Conservation (phyloP, 1,284 basidiomycete genomes). For the Malassezia yamatoensis region DNA sequence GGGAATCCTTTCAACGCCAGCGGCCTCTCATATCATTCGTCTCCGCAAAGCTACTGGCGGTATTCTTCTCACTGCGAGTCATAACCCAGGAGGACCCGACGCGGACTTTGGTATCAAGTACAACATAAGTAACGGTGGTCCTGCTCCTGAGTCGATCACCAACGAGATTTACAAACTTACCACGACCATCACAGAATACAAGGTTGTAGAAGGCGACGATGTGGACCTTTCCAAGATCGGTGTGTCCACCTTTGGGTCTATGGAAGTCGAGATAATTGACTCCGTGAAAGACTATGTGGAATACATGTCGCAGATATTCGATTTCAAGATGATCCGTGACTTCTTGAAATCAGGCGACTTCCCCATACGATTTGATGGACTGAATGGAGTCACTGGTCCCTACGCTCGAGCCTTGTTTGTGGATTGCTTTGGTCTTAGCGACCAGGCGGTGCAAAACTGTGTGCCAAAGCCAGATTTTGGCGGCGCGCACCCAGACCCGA, state of each 20-base stretch:
- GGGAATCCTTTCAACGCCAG: constrained; percentile 87
- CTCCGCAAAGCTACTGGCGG: constrained; percentile 92
- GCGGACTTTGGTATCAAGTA: constrained; percentile 99
- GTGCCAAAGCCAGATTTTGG: constrained; percentile 86
- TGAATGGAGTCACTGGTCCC: constrained; percentile 93
- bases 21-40: constrained; percentile 88
- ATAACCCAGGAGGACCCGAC: constrained; percentile 95
- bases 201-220: constrained; percentile 68
- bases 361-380: constrained; percentile 85
- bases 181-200: constrained; percentile 75
- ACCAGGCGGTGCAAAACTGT: constrained; percentile 79
- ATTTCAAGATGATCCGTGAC: constrained; percentile 79
- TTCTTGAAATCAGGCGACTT: constrained; percentile 66
- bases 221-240: constrained; percentile 77
- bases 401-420: constrained; percentile 86
- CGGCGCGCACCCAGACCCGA: constrained; percentile 94
- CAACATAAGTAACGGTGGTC: constrained; percentile 92
- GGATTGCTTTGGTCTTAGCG: constrained; percentile 68
- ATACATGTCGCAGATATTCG: constrained; percentile 80
- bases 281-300: constrained; percentile 80
- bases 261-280: constrained; percentile 83
- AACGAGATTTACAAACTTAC: constrained; percentile 86
- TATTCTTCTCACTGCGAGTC: constrained; percentile 91
- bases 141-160: constrained; percentile 87
- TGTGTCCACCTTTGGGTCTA: constrained; percentile 57